These are phyloP conservation scores for Cucurbita moschata DNA, from an alignment of 306 rosid species.

Conservation along the genomic window DNA sequence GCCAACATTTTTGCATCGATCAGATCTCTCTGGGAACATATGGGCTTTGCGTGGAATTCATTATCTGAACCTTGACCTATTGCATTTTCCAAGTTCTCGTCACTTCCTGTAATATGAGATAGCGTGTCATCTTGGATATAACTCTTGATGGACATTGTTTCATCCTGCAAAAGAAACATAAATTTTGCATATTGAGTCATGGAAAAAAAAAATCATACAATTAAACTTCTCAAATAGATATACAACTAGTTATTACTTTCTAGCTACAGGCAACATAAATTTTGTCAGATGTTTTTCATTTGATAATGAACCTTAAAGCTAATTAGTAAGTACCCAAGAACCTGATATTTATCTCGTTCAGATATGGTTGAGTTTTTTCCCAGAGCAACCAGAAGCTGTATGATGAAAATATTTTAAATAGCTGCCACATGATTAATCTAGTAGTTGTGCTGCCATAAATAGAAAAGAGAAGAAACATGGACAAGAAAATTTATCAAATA, in stretches of 20 bases:
- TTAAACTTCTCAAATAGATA: neutral
- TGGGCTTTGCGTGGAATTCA: constrained; percentile 4
- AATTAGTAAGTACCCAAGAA: constrained; percentile 12
- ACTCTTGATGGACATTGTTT: constrained; percentile 33
- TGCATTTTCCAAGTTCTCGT: constrained; percentile 18
- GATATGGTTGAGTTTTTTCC: constrained; percentile 30
- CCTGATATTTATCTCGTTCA: constrained; percentile 37
- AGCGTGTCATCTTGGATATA: constrained; percentile 39
- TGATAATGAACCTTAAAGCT: constrained; percentile 3
- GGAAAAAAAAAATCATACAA: constrained; percentile 6
- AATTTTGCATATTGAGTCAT: neutral
- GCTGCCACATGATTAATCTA: constrained; percentile 11
- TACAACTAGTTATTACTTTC: neutral
- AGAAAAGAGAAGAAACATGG: constrained; percentile 6
- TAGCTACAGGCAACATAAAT: neutral
- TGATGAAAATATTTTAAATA: constrained; percentile 11
- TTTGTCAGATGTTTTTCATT: neutral
- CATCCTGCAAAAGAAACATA: constrained; percentile 31
- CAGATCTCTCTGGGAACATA: constrained; percentile 9
- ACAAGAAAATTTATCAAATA: neutral
- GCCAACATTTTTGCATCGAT: constrained; percentile 10
- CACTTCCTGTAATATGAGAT: constrained; percentile 24
- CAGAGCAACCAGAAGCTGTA: constrained; percentile 45
- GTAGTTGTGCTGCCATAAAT: neutral
- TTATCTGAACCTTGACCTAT: constrained; percentile 16